phyloP scores from a whole-genome alignment of 495 filamentous ascomycete species.

The Cercophora scortea region DNA sequence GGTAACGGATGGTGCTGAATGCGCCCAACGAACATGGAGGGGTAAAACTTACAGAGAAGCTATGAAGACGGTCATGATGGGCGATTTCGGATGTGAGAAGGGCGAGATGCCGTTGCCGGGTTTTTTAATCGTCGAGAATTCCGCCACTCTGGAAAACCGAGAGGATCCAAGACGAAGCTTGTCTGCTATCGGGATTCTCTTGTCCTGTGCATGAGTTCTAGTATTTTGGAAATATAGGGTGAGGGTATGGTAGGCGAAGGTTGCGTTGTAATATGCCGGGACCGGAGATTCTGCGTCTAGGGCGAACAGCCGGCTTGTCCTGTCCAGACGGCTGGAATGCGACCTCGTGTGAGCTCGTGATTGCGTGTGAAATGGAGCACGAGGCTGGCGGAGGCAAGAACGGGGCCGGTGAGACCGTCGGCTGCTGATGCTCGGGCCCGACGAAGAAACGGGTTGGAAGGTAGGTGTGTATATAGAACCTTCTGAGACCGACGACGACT shows the following conservation, averaged over 20 bases:
- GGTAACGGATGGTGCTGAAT: slow-evolving; percentile 4
- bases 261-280: neutral
- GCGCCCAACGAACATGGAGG: no score
- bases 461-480: no score
- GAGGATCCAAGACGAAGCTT: neutral
- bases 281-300: no score
- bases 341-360: no score
- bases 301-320: no score
- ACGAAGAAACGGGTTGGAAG: no score
- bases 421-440: no score
- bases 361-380: neutral
- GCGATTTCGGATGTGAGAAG: neutral
- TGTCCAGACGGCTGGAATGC: neutral
- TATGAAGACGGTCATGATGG: slow-evolving; percentile 73
- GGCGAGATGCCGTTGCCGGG: neutral
- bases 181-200: slow-evolving; percentile 2
- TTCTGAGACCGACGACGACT: no score
- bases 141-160: neutral
- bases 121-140: neutral
- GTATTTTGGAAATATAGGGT: no score
- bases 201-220: slow-evolving; percentile 5
- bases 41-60: slow-evolving; percentile 62
- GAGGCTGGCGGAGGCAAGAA: neutral
- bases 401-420: neutral
- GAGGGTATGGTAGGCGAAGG: neutral